Conservation (phyloP, 108 stramenopile species). For the Seminavis robusta region DNA sequence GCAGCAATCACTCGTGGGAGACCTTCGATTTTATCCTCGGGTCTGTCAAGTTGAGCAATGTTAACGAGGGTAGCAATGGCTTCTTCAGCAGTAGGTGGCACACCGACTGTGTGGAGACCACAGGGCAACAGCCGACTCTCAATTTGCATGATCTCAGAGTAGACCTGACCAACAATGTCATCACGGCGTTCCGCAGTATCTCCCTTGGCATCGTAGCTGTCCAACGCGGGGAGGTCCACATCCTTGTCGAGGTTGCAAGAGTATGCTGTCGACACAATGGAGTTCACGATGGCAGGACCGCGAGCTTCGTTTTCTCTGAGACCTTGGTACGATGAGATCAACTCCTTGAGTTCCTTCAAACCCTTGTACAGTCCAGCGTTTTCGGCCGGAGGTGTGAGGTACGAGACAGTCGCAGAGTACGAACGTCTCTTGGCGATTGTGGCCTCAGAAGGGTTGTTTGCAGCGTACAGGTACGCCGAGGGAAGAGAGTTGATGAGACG, state of each 20-base stretch:
- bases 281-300: slow-evolving; percentile 94
- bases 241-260: slow-evolving; percentile 97
- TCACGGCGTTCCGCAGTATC: slow-evolving; percentile 85
- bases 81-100: slow-evolving; percentile 94
- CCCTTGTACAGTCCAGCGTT: slow-evolving; percentile 98
- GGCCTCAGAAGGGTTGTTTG: slow-evolving; percentile 97
- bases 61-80: slow-evolving; percentile 94
- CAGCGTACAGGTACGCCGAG: slow-evolving; percentile 94
- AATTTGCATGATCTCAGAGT: slow-evolving; percentile 95
- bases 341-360: slow-evolving; percentile 93
- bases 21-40: slow-evolving; percentile 89
- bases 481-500: slow-evolving; percentile 94
- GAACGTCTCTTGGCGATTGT: slow-evolving; percentile 97
- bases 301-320: slow-evolving; percentile 92
- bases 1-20: slow-evolving; percentile 92
- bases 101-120: slow-evolving; percentile 95
- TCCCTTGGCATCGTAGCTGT: slow-evolving; percentile 73
- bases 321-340: slow-evolving; percentile 94
- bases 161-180: slow-evolving; percentile 84
- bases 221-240: slow-evolving; percentile 85
- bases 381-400: slow-evolving; percentile 96
- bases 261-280: slow-evolving; percentile 90
- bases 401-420: slow-evolving; percentile 94
- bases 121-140: slow-evolving; percentile 95
- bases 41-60: slow-evolving; percentile 93